A percentile compares a stretch with the other conserved stretches of the same genome.
Conservation (phyloP, 768 basidiomycete genomes). For the Exidia glandulosa region DNA sequence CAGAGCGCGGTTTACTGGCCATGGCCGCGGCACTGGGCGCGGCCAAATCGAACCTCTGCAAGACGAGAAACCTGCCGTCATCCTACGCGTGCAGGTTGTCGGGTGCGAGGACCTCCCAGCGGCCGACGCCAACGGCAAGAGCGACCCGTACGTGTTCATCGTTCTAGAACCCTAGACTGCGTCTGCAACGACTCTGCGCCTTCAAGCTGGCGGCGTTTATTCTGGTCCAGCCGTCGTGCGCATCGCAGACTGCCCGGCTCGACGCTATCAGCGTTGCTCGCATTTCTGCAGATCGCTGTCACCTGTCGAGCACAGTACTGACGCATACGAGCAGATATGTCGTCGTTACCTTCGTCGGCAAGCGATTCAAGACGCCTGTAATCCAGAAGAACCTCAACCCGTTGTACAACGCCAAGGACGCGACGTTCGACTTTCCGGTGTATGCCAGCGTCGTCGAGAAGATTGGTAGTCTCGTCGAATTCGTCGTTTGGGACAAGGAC, state of each 20-base stretch:
- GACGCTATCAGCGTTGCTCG: no score
- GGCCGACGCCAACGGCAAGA: slow-evolving; percentile 10
- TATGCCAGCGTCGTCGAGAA: slow-evolving; percentile 19
- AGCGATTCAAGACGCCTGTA: slow-evolving; percentile 19
- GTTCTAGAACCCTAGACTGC: no score
- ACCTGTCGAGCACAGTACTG: not conserved
- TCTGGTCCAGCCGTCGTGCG: no score
- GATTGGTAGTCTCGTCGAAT: slow-evolving; percentile 18
- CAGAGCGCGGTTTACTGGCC: not conserved
- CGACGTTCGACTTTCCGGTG: slow-evolving; percentile 30
- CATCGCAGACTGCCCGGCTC: no score
- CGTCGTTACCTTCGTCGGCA: slow-evolving; percentile 15
- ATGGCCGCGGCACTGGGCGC: not conserved
- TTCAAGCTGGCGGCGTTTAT: no score
- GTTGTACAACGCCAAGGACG: slow-evolving; percentile 17
- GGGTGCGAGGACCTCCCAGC: slow-evolving; percentile 11
- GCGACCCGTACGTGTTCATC: slow-evolving; percentile 11
- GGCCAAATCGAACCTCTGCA: not conserved
- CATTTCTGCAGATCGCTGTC: not conserved
- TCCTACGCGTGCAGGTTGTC: slow-evolving; percentile 11
- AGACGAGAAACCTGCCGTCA: slow-evolving; percentile 11
- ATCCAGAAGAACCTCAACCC: slow-evolving; percentile 26
- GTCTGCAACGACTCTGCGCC: no score
- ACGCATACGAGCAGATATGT: slow-evolving; percentile 13
- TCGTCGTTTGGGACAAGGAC: slow-evolving; percentile 35